These are phyloP conservation scores for Haplosporangium gracile DNA, from an alignment of 192 early-diverging fungal genomes.

Conservation along the genomic window DNA sequence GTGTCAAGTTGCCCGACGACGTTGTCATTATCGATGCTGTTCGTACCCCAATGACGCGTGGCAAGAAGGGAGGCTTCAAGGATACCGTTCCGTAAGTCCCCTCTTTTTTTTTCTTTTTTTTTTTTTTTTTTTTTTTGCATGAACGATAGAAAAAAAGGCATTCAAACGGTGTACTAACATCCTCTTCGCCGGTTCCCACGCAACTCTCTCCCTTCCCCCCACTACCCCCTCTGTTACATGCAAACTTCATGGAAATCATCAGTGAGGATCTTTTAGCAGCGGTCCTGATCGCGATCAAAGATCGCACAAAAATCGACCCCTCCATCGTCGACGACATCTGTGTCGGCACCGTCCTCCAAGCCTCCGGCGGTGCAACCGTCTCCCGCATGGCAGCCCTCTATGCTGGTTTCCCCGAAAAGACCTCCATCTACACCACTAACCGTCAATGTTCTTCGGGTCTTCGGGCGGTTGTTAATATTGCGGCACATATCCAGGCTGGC, in stretches of 20 bases:
- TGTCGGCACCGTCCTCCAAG: constrained; percentile 91
- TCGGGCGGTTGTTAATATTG: constrained; percentile 87
- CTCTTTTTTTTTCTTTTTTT: neutral
- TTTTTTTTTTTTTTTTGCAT: neutral
- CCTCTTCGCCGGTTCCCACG: neutral
- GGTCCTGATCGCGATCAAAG: constrained; percentile 79
- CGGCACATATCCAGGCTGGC: constrained; percentile 84
- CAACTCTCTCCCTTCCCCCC: neutral
- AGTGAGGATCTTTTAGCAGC: constrained; percentile 79
- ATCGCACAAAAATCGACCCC: constrained; percentile 85
- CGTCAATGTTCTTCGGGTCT: constrained; percentile 94
- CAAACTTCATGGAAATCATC: no score
- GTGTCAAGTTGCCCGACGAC: constrained; percentile 80
- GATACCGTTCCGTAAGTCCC: constrained; percentile 71
- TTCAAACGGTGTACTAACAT: no score
- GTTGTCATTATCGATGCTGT: constrained; percentile 83
- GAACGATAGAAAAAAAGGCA: no score
- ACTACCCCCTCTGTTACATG: neutral
- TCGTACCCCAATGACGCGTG: constrained; percentile 78
- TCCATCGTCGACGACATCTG: constrained; percentile 89
- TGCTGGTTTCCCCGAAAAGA: constrained; percentile 86
- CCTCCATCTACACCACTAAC: constrained; percentile 87
- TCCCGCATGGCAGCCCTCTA: constrained; percentile 91
- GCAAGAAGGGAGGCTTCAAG: constrained; percentile 84
- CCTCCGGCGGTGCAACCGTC: constrained; percentile 87